Percentiles rank a stretch among this genome's conserved stretches.
These are phyloP conservation scores for Kluyveromyces wickerhamii DNA, from an alignment of 805 yeast species.

Conservation along the genomic window DNA sequence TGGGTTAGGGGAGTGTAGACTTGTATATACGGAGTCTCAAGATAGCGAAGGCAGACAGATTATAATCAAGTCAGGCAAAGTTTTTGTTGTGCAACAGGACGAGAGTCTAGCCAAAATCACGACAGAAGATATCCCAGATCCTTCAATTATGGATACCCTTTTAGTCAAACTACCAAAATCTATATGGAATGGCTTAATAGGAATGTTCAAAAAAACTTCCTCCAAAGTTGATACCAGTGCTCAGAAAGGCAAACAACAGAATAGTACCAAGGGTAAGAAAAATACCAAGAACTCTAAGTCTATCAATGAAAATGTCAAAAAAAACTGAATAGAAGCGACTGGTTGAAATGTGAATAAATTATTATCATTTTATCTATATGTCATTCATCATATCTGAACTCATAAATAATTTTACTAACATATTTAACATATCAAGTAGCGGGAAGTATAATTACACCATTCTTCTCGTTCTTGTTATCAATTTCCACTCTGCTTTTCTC, in stretches of 20 bases:
- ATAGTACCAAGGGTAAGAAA: too few relatives aligned
- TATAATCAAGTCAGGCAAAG: slow-evolving; percentile 51
- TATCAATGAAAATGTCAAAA: too few relatives aligned
- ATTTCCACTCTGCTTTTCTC: slow-evolving; percentile 21
- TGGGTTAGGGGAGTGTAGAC: slow-evolving; percentile 39
- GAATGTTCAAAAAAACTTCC: too few relatives aligned
- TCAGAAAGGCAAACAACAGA: too few relatives aligned
- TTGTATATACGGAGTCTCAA: slow-evolving; percentile 37
- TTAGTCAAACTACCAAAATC: slow-evolving; percentile 35
- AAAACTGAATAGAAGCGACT: too few relatives aligned
- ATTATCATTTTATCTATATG: slow-evolving; percentile 2
- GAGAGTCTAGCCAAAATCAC: slow-evolving; percentile 35
- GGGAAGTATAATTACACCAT: slow-evolving; percentile 27
- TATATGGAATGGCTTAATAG: not conserved
- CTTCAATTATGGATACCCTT: slow-evolving; percentile 43
- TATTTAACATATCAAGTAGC: not conserved
- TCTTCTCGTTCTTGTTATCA: slow-evolving; percentile 20
- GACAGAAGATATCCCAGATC: slow-evolving; percentile 40
- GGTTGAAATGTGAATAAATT: too few relatives aligned
- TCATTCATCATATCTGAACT: too few relatives aligned
- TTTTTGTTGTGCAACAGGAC: slow-evolving; percentile 43
- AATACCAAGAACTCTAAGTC: too few relatives aligned
- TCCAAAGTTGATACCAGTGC: too few relatives aligned
- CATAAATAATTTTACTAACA: too few relatives aligned
- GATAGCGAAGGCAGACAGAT: slow-evolving; percentile 44